Percentiles rank a stretch among this genome's conserved stretches.
Evolutionary conservation across 768 basidiomycete genomes (phyloP).

Genomic region (Gautieria morchelliformis): DNA sequence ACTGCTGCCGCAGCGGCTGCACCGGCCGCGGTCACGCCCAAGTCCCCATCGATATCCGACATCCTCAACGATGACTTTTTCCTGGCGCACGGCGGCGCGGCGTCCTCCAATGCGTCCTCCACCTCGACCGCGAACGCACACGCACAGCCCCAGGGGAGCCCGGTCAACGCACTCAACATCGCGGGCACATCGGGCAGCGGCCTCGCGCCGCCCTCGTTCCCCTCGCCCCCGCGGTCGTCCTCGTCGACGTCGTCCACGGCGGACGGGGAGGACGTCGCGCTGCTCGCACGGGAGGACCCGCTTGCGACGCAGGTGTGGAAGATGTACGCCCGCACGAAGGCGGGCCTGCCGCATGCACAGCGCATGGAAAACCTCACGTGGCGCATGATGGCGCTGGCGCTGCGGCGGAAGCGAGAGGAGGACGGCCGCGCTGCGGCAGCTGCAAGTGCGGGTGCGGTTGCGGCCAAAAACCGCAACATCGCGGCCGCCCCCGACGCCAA

Average conservation of each 20-base stretch:
- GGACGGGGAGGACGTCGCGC: slow-evolving; percentile 47
- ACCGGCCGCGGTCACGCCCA: slow-evolving; percentile 14
- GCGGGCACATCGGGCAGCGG: too few relatives aligned
- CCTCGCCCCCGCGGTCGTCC: slow-evolving; percentile 44
- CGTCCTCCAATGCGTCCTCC: slow-evolving; percentile 31
- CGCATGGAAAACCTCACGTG: slow-evolving; percentile 98
- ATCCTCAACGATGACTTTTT: slow-evolving; percentile 68
- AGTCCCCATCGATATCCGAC: slow-evolving; percentile 48
- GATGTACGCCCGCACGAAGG: slow-evolving; percentile 87
- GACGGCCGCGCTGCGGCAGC: slow-evolving; percentile 25
- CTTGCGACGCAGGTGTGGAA: slow-evolving; percentile 95
- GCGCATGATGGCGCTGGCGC: slow-evolving; percentile 95
- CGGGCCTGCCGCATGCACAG: slow-evolving; percentile 82
- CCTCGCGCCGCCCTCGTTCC: slow-evolving; percentile 24
- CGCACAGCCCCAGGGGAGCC: background rate
- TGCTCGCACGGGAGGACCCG: slow-evolving; percentile 75
- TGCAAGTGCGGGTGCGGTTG: slow-evolving; percentile 12
- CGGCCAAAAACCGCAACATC: too few relatives aligned
- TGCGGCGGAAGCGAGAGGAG: slow-evolving; percentile 82
- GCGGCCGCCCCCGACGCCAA: background rate
- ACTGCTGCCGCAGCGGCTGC: too few relatives aligned
- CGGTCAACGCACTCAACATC: too few relatives aligned
- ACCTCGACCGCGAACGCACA: background rate
- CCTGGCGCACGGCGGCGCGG: slow-evolving; percentile 19
- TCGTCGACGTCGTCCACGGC: slow-evolving; percentile 32